These are phyloP conservation scores for Quercus gilva DNA, from an alignment of 306 rosid genomes.

Conservation along the genomic window DNA sequence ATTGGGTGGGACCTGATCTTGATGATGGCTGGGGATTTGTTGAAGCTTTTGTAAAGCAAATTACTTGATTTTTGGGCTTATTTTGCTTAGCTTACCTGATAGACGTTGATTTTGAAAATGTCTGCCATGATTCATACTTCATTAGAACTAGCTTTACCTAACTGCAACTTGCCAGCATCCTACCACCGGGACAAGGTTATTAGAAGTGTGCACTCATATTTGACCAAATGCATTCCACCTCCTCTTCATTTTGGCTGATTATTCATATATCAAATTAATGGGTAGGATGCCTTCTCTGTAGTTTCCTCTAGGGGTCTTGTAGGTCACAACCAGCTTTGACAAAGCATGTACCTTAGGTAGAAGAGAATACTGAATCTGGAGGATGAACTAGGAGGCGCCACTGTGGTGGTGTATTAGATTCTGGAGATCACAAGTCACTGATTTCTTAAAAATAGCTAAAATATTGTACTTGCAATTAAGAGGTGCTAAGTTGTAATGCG, in stretches of 20 bases:
- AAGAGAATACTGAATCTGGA: too few relatives aligned
- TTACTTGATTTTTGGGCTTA: slow-evolving; percentile 34
- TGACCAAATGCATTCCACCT: too few relatives aligned
- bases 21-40: slow-evolving; percentile 94
- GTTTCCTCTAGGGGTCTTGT: background rate
- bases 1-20: slow-evolving; percentile 90
- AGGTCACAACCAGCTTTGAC: background rate
- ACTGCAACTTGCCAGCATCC: too few relatives aligned
- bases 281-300: background rate
- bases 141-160: background rate
- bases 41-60: slow-evolving; percentile 65
- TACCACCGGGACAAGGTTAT: too few relatives aligned
- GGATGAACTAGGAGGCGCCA: too few relatives aligned
- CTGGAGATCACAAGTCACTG: too few relatives aligned
- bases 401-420: too few relatives aligned
- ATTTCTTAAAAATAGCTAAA: too few relatives aligned
- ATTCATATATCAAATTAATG: background rate
- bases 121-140: background rate
- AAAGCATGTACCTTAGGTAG: background rate
- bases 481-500: too few relatives aligned
- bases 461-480: too few relatives aligned
- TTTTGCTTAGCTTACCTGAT: slow-evolving; percentile 10
- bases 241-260: background rate
- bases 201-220: too few relatives aligned
- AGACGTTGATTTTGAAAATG: background rate